Evolutionary conservation across 2,329 filamentous ascomycete genomes (phyloP).

Genomic region (Colletotrichum graminicola): DNA sequence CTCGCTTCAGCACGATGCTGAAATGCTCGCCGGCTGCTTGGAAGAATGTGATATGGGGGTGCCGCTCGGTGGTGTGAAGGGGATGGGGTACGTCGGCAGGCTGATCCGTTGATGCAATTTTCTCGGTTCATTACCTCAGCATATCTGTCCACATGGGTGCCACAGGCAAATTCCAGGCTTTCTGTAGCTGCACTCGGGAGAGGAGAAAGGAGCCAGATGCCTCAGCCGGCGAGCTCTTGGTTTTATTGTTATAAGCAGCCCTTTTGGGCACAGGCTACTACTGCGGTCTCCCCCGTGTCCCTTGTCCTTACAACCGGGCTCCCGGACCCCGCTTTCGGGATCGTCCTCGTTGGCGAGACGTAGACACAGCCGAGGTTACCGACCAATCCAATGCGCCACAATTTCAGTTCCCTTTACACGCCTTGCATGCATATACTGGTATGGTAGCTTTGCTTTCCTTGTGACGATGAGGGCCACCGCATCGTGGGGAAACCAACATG

Average conservation of each 20-base stretch:
- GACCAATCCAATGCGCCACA: slow-evolving; percentile 37
- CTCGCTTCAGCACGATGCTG: slow-evolving; percentile 5
- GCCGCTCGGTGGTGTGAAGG: slow-evolving; percentile 8
- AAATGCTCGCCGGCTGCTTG: slow-evolving; percentile 25
- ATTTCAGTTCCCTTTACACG: slow-evolving; percentile 10
- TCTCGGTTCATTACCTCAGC: background rate
- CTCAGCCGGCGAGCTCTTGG: slow-evolving; percentile 23
- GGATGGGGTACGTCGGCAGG: background rate
- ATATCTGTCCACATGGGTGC: background rate
- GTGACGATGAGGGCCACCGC: slow-evolving; percentile 17
- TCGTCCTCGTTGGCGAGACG: slow-evolving; percentile 38
- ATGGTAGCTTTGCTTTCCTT: slow-evolving; percentile 1
- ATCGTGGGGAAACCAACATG: slow-evolving; percentile 10
- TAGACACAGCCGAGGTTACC: slow-evolving; percentile 43
- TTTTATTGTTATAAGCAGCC: slow-evolving; percentile 24
- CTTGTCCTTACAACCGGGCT: slow-evolving; percentile 36
- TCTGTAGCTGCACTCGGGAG: slow-evolving; percentile 2
- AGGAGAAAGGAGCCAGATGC: background rate
- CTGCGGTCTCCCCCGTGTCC: slow-evolving; percentile 23
- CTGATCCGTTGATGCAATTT: background rate
- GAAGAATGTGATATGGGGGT: background rate
- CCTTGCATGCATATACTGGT: slow-evolving; percentile 1
- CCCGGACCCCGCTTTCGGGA: slow-evolving; percentile 42
- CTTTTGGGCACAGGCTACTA: slow-evolving; percentile 21
- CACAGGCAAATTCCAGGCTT: background rate